Evolutionary conservation across 176 grass and related monocot genomes (phyloP).

Genomic region (Microstegium vimineum): DNA sequence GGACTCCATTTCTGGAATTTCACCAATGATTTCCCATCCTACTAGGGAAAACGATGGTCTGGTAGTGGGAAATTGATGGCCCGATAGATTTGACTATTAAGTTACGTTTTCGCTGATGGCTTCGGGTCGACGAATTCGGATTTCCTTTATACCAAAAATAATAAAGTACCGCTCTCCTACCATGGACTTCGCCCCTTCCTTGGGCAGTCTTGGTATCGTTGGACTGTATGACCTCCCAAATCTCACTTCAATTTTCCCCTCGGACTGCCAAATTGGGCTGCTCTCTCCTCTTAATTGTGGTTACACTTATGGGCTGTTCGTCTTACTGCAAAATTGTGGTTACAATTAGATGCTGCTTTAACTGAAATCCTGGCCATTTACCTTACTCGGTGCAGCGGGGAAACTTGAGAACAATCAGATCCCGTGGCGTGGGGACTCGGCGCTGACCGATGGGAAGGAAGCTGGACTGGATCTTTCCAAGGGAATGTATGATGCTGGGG

Average conservation of each 20-base stretch:
- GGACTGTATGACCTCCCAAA: not conserved
- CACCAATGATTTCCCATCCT: not conserved
- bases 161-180: not conserved
- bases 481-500: conserved; percentile 85
- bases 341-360: too few relatives aligned
- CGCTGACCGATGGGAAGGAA: conserved; percentile 69
- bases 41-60: not conserved
- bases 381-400: conserved; percentile 49
- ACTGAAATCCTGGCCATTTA: not conserved
- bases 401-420: conserved; percentile 84
- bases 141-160: not conserved
- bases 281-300: not conserved
- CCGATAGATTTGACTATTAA: not conserved
- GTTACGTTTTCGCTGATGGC: not conserved
- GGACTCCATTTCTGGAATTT: conserved; percentile 6
- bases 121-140: not conserved
- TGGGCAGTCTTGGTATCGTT: not conserved
- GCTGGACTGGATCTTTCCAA: conserved; percentile 81
- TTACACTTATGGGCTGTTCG: not conserved
- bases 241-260: not conserved
- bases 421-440: conserved; percentile 82
- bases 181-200: not conserved
- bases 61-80: not conserved
- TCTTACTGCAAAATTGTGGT: not conserved
- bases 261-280: not conserved